Base-by-base conservation (phyloP, 1,284 basidiomycete species). In the Ceratobasidium sp. region DNA sequence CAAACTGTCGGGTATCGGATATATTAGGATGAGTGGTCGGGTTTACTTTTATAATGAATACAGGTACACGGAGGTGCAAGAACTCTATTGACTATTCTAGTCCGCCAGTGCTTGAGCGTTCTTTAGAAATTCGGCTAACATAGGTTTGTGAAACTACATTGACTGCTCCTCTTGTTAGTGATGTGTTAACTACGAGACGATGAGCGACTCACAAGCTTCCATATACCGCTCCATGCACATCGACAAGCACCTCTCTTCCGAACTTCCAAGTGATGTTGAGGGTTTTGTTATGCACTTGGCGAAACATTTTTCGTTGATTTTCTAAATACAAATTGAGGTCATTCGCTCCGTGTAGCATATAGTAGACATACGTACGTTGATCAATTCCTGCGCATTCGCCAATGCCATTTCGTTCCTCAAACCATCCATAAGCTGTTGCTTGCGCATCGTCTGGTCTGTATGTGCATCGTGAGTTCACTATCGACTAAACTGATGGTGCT, bases 211-310 rank as follows among this genome's bases (percentile, higher is more conserved):
- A 95, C 94, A 95, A 68, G 93, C 92, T 84, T 95, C 93, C 86
- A 96, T 88, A 83, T 94, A 96, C 55, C 94, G 89, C 77, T 94
- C 93, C 82, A 94, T 87, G 83, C 94, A 96, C 77, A 90, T 87
- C 14, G 89, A 85, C 59, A 96, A 86, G 82, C 94, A 96, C 27
- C 90, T 91, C 93, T 96, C 90, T 82, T 96, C 94, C 10, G 91
- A 90, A 80, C 88, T 86, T 1, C 92, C 90, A 79, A 95, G 85
- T 0, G 92, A 90, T 3, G 88, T 86, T 12, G 90, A 89, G 0
- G 94, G 94, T 81, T 94, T 96, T n/a, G 90, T 88, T 67, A 96
- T 86, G 81, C 94, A 96, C 81, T 93, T 93, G 67, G 86, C 83
- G 84, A 88, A 96, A 85, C 94, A 96, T 81, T 90, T 90, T 79